These are phyloP conservation scores for Exsudoporus floridanus DNA, from an alignment of 1,284 basidiomycete genomes.

Conservation along the genomic window DNA sequence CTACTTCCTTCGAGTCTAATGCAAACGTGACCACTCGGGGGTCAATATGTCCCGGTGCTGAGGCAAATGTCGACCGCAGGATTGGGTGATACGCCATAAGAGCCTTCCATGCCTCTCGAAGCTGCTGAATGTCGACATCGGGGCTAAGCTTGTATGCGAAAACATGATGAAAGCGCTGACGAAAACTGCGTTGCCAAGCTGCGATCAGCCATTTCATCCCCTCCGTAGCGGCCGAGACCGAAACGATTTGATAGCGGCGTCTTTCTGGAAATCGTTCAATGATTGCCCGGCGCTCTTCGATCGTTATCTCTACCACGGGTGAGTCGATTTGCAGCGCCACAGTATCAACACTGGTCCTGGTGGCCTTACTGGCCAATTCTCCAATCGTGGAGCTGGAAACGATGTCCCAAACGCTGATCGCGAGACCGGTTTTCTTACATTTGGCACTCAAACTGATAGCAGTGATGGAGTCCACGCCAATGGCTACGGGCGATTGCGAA, in stretches of 20 bases:
- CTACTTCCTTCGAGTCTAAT: conserved; percentile 15
- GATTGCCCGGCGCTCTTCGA: conserved; percentile 17
- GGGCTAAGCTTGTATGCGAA: conserved; percentile 42
- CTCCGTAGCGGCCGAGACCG: conserved; percentile 13
- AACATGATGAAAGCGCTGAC: conserved; percentile 45
- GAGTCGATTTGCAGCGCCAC: conserved; percentile 3
- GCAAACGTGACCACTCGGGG: conserved; percentile 43
- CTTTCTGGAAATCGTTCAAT: conserved; percentile 13
- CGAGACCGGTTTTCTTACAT: conserved; percentile 39
- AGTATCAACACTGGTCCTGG: not conserved
- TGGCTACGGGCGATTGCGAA: conserved; percentile 38
- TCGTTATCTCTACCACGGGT: conserved; percentile 6
- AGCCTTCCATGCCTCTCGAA: conserved; percentile 40
- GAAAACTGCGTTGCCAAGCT: conserved; percentile 45
- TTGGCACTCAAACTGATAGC: conserved; percentile 48
- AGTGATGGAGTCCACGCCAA: conserved; percentile 55
- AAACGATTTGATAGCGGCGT: conserved; percentile 8
- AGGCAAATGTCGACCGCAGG: conserved; percentile 45
- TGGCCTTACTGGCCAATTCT: conserved; percentile 34
- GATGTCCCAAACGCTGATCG: conserved; percentile 42
- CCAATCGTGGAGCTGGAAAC: conserved; percentile 40
- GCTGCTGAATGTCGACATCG: conserved; percentile 31
- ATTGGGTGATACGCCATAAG: conserved; percentile 41
- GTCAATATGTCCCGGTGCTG: conserved; percentile 28
- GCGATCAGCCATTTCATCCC: conserved; percentile 40